Evolutionary conservation across 1,139 yeast species (phyloP).

Genomic region (Geotrichum aggregatum): DNA sequence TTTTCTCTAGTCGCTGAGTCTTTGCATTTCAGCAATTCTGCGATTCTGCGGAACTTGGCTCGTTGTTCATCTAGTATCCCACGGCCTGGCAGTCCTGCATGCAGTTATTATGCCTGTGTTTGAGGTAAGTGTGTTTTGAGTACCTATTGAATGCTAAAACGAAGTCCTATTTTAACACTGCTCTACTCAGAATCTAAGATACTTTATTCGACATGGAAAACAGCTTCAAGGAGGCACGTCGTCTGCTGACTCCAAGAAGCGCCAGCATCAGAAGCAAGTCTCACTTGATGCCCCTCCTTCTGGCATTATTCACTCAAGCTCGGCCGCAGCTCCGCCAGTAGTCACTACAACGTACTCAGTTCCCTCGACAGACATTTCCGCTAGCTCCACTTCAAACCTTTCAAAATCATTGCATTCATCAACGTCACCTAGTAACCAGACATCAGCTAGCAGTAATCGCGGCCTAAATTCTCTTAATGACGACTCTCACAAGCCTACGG

Average conservation of each 20-base stretch:
- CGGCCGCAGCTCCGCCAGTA: slow-evolving; percentile 2
- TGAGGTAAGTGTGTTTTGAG: slow-evolving; percentile 11
- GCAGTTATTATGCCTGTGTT: slow-evolving; percentile 17
- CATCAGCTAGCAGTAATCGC: background rate
- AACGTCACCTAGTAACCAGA: background rate
- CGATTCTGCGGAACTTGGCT: background rate
- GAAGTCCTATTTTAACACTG: background rate
- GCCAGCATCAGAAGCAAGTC: slow-evolving; percentile 1
- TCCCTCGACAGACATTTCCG: slow-evolving; percentile 3
- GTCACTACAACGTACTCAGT: slow-evolving; percentile 2
- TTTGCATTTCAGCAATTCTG: too few relatives aligned
- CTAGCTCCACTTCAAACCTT: background rate
- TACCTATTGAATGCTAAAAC: too few relatives aligned
- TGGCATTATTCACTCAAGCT: background rate
- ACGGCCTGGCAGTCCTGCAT: background rate
- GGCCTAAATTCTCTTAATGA: background rate
- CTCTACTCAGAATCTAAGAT: slow-evolving; percentile 11
- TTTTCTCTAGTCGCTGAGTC: background rate
- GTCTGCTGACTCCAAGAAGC: background rate
- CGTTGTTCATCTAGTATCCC: background rate
- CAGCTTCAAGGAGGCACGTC: background rate
- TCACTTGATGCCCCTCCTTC: background rate
- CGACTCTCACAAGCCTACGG: background rate
- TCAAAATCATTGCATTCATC: background rate
- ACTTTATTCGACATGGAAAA: slow-evolving; percentile 19